Base-by-base conservation (phyloP, 164 flowering plant genomes). In the Macadamia tetraphylla region DNA sequence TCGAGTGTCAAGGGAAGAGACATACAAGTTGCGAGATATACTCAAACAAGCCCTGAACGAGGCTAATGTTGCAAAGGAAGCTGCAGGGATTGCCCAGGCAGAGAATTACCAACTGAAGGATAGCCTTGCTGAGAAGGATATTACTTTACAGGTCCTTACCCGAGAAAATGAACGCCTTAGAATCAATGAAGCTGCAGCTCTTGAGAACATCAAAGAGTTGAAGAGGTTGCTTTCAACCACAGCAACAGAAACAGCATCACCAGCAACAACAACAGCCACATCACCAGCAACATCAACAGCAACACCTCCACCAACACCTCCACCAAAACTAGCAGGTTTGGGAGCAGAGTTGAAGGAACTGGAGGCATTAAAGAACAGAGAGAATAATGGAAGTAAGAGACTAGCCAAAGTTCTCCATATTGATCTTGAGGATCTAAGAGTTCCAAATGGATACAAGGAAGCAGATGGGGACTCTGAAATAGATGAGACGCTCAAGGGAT, bases 21-120 rank as follows among this genome's bases (percentile, higher is more conserved):
- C 75, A 48, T 61, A 46, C 64, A 89, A 85, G 74, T 29, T 92
- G 67, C 71, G 95, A 65, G 99, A 92, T 61, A 82, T 90, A 44
- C 80, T 94, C 12, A 90, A 88, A 62, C 94, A 92, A 75, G 98
- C 99, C 23, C 30, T 92, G 1, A 88, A 83, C 63, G 98, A 94
- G 71, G 81, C 98, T 18, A 83, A 78, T 66, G 86, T 80, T 13
- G 92, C 98, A 0, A 94, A 87, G 72, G 96, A 87, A 71, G 98
- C 92, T 31, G 82, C 96, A 8, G 84, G 73, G 35, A 84, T 94
- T 59, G 97, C 96, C 15, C 73, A 67, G 65, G 79, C 71, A 0
- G 98, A 94, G 57, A 92, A 90, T 72, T 82, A 88, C 9, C 81
- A 79, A 30, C 85, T 94, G 59, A 84, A 92, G 63, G 97, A 92